phyloP scores from a whole-genome alignment of 1,284 basidiomycete genomes.

The Cutaneotrichosporon spelunceum region DNA sequence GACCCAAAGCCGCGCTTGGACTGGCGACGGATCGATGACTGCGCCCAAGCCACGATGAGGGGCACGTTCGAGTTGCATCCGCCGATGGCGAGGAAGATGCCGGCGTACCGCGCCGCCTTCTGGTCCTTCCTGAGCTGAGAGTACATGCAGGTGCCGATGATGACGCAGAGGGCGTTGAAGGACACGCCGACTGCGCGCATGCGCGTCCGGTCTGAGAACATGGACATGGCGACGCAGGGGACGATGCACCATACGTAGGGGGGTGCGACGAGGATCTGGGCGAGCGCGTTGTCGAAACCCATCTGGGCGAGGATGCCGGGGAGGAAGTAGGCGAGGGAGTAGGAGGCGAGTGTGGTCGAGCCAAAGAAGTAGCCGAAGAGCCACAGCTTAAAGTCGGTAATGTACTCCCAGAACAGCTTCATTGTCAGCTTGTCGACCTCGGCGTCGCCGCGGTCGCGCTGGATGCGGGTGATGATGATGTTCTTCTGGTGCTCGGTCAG shows the following conservation, averaged over 20 bases:
- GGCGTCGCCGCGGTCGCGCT: constrained; percentile 42
- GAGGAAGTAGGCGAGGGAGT: constrained; percentile 46
- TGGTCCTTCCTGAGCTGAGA: constrained; percentile 12
- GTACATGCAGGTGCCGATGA: constrained; percentile 24
- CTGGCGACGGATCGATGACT: constrained; percentile 53
- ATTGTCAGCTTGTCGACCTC: constrained; percentile 49
- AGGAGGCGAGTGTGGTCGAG: constrained; percentile 27
- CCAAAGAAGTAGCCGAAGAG: constrained; percentile 51
- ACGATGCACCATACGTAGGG: constrained; percentile 50
- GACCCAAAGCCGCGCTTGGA: constrained; percentile 47
- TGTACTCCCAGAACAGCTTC: constrained; percentile 34
- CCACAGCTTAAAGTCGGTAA: constrained; percentile 52
- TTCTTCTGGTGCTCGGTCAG: constrained; percentile 17
- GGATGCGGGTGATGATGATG: constrained; percentile 17
- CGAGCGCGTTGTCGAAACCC: constrained; percentile 43
- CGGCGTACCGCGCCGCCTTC: constrained; percentile 24
- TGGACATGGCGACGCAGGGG: constrained; percentile 42
- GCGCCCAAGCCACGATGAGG: constrained; percentile 42
- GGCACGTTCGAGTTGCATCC: constrained; percentile 42
- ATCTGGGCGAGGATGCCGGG: constrained; percentile 51
- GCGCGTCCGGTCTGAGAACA: constrained; percentile 44
- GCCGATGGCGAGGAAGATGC: constrained; percentile 51
- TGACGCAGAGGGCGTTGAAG: constrained; percentile 17
- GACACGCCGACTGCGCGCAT: constrained; percentile 15
- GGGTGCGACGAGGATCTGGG: constrained; percentile 49